Conservation (phyloP, 169 alveolate species). For the Eimeria necatrix region DNA sequence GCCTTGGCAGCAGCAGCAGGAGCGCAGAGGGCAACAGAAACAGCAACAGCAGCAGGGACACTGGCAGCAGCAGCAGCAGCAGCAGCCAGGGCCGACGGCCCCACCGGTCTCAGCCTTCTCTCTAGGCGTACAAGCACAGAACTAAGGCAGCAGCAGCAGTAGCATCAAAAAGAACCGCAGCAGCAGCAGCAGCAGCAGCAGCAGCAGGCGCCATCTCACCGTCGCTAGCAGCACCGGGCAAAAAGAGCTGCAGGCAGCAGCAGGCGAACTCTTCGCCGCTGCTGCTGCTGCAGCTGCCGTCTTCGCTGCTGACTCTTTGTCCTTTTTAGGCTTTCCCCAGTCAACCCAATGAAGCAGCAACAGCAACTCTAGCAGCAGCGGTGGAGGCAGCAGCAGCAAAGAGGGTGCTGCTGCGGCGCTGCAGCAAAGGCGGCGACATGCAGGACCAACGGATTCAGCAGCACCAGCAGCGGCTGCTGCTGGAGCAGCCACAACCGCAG, state of each 20-base stretch:
- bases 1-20: slow-evolving; percentile 52
- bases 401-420: slow-evolving; percentile 8
- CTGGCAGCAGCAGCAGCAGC: slow-evolving; percentile 15
- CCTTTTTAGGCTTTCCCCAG: background rate
- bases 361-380: slow-evolving; percentile 29
- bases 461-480: too few relatives aligned
- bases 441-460: too few relatives aligned
- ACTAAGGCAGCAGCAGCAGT: slow-evolving; percentile 6
- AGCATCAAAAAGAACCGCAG: background rate
- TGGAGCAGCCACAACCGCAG: too few relatives aligned
- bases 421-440: background rate
- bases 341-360: slow-evolving; percentile 34
- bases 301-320: background rate
- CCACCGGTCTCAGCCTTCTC: background rate
- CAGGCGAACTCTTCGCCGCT: background rate
- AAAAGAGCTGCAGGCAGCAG: background rate
- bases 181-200: background rate
- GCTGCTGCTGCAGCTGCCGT: slow-evolving; percentile 8
- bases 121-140: background rate
- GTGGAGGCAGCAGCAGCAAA: background rate
- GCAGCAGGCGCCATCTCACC: background rate
- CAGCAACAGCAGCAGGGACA: slow-evolving; percentile 17
- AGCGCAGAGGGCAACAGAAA: slow-evolving; percentile 5
- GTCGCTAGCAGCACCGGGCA: slow-evolving; percentile 43
- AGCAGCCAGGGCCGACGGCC: slow-evolving; percentile 21